Base-by-base conservation (phyloP, 1,139 yeast genomes). In the Hansenula sp. region DNA sequence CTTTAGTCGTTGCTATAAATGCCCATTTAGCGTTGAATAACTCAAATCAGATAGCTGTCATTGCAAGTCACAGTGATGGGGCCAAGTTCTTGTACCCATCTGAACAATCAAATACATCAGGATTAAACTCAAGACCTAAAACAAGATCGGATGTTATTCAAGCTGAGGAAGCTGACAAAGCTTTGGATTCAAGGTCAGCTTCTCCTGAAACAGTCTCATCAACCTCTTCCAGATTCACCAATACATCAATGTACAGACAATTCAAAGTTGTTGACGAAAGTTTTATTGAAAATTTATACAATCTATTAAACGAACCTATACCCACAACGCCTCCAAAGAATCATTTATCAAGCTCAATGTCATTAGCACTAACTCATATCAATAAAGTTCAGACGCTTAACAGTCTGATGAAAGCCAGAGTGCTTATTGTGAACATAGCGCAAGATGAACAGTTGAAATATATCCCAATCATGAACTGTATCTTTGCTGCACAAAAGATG, bases 401-500 rank as follows among this genome's bases (percentile, higher is more conserved):
- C 47, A 68, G 78, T 18, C 62, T 79, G 2, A 68, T 86, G 64
- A 82, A 82, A 52, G 79, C 96, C 0, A 68, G 97, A 42, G 73
- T 93, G 11, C 63, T 94, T 51, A 77, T 90, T 7, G 72, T 93
- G 3, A 83, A 88, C 44, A 84, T 86, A 17, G 81, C 84, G 50
- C 90, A 84, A 50, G 94, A 89, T 54, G 81, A 82, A 45, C 81
- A 89, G 18, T 71, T 89, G 43, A 88, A 88, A 48, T 94, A 94
- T 63, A 88, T 93, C 36, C 88, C 98, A 5, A 82, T 90, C 40
- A 94, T 94, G 99, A 94, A 94, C 64, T 77, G 94, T 52, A 91
- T 93, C 36, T 94, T 94, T 66, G 94, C 98, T 0, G 96, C 99
- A 1, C 97, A 93, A 55, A 90, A 90, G 63, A 78, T 87, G 83